phyloP scores from a whole-genome alignment of 1,284 basidiomycete species.

The Rhodotorula sp. region DNA sequence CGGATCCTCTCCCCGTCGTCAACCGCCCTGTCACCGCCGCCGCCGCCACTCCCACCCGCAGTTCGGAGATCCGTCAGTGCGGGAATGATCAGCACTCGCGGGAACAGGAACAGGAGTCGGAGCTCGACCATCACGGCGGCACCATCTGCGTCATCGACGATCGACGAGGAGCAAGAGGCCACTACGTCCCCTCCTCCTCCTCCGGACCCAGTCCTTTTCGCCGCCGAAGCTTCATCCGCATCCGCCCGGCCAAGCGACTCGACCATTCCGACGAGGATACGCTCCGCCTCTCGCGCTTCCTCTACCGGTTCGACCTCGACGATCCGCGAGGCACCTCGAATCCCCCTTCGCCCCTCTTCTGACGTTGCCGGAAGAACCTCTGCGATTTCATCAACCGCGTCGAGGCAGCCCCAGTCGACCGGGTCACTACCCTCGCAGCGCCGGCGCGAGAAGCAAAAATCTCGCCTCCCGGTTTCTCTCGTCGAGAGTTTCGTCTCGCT shows the following conservation, averaged over 20 bases:
- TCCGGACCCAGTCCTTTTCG: no score
- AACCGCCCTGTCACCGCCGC: no score
- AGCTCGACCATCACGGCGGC: no score
- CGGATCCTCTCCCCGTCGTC: no score
- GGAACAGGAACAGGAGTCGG: no score
- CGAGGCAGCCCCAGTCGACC: slow-evolving; percentile 34
- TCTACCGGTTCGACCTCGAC: slow-evolving; percentile 30
- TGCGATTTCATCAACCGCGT: no score
- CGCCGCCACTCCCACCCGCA: no score
- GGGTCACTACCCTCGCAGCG: slow-evolving; percentile 43
- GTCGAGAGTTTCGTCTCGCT: slow-evolving; percentile 75
- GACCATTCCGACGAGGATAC: no score
- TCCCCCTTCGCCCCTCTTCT: not conserved
- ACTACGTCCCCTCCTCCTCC: not conserved
- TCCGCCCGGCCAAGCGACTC: not conserved
- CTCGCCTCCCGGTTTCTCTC: slow-evolving; percentile 66
- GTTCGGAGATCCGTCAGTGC: no score
- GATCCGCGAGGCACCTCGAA: slow-evolving; percentile 54
- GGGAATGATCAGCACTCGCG: no score
- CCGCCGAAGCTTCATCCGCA: not conserved
- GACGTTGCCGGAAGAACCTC: no score
- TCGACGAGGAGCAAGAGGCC: not conserved
- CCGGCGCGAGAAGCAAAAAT: slow-evolving; percentile 62
- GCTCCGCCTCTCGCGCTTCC: slow-evolving; percentile 3
- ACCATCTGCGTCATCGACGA: not conserved